A percentile compares a stretch with the other conserved stretches of the same genome.
Evolutionary conservation across 192 early-diverging fungal species (phyloP).

Genomic region (Dissophora globulifera): DNA sequence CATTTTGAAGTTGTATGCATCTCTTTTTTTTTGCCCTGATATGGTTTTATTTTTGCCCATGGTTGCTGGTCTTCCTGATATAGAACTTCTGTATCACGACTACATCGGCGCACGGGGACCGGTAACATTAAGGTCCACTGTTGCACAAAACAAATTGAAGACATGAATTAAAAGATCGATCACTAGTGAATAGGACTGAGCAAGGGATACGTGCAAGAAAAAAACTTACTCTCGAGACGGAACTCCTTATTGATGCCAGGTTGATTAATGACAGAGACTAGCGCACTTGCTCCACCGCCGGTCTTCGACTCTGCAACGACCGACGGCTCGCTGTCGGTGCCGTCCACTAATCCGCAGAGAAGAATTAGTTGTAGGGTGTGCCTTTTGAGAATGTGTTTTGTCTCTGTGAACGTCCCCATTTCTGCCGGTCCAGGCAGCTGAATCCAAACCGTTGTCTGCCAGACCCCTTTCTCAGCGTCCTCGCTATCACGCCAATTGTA

Average conservation of each 20-base stretch:
- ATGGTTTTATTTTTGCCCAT: no score
- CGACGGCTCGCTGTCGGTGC: not conserved
- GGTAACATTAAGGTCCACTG: conserved; percentile 48
- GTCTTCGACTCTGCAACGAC: not conserved
- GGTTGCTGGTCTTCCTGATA: no score
- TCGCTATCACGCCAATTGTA: not conserved
- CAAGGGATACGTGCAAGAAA: no score
- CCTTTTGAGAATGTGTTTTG: conserved; percentile 32
- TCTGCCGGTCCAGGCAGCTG: conserved; percentile 33
- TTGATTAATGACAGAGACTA: not conserved
- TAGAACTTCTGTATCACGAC: no score
- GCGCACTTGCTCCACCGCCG: no score
- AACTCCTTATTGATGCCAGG: conserved; percentile 40
- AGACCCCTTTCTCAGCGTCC: conserved; percentile 10
- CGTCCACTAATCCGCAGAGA: conserved; percentile 18
- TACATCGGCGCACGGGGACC: conserved; percentile 30
- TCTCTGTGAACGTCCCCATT: conserved; percentile 30
- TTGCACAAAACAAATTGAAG: not conserved
- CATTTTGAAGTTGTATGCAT: no score
- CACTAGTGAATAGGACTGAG: not conserved
- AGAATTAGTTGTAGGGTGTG: conserved; percentile 38
- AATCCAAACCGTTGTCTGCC: conserved; percentile 31
- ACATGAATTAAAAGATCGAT: not conserved
- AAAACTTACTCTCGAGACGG: conserved; percentile 46
- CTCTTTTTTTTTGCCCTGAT: no score